Percentiles rank a stretch among this genome's conserved stretches.
phyloP scores from a whole-genome alignment of 768 basidiomycete genomes.

The Lactarius quietus region DNA sequence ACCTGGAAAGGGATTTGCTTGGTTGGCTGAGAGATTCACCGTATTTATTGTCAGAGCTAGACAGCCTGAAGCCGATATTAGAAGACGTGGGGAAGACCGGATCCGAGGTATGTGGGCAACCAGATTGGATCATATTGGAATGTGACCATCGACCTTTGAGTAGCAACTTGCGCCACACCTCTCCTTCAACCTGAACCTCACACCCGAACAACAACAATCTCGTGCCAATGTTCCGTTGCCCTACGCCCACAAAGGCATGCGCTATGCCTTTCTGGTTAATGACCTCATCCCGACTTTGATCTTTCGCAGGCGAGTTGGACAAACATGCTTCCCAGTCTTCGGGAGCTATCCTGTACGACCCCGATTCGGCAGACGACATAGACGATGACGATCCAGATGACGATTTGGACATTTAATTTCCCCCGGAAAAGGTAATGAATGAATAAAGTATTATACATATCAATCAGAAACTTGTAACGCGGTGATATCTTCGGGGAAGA shows the following conservation, averaged over 20 bases:
- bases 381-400: slow-evolving; percentile 97
- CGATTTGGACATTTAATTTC: slow-evolving; percentile 72
- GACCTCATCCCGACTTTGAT: slow-evolving; percentile 36
- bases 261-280: background rate
- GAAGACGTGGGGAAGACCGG: slow-evolving; percentile 33
- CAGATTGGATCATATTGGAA: background rate
- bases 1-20: slow-evolving; percentile 57
- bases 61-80: slow-evolving; percentile 48
- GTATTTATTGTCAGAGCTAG: slow-evolving; percentile 49
- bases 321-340: slow-evolving; percentile 27
- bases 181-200: slow-evolving; percentile 88
- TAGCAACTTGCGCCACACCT: slow-evolving; percentile 48
- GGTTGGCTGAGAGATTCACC: slow-evolving; percentile 51
- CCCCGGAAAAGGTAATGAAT: slow-evolving; percentile 1
- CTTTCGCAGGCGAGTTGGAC: slow-evolving; percentile 25
- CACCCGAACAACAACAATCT: slow-evolving; percentile 73
- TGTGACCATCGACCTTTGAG: slow-evolving; percentile 18
- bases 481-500: background rate
- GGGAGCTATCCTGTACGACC: slow-evolving; percentile 79
- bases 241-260: slow-evolving; percentile 79
- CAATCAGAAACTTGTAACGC: no score
- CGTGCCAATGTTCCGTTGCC: slow-evolving; percentile 84
- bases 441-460: slow-evolving; percentile 13
- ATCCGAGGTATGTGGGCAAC: slow-evolving; percentile 21
- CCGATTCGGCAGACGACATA: slow-evolving; percentile 90